phyloP scores from a whole-genome alignment of 139 green algal species.

The Haematococcus lacustris region DNA sequence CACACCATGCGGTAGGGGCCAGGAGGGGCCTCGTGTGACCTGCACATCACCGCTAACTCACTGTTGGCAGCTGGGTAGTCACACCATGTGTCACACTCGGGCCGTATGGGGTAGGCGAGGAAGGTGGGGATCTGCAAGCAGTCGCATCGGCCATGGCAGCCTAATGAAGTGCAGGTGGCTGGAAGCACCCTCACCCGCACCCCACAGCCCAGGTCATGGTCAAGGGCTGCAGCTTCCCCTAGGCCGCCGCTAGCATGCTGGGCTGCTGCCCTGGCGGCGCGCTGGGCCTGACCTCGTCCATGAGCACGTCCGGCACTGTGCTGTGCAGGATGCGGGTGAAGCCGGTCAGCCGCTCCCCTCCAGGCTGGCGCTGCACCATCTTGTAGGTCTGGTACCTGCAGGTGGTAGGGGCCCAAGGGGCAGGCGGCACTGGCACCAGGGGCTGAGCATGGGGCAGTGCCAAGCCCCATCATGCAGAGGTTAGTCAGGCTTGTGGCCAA shows the following conservation, averaged over 20 bases:
- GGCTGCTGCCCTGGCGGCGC: neutral
- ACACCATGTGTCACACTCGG: conserved; percentile 74
- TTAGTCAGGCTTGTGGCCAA: neutral
- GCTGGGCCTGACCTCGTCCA: conserved; percentile 46
- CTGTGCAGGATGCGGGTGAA: conserved; percentile 88
- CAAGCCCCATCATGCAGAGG: neutral
- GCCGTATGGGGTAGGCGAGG: conserved; percentile 47
- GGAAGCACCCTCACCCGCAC: neutral
- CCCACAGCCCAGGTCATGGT: too few species aligned
- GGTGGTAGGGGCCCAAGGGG: neutral
- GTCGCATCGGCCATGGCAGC: too few species aligned
- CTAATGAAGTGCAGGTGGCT: neutral
- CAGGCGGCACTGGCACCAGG: neutral
- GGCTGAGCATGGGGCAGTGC: neutral
- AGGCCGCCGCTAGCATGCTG: neutral
- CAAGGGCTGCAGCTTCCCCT: too few species aligned
- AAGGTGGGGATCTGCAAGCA: conserved; percentile 53
- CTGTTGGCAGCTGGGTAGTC: conserved; percentile 79
- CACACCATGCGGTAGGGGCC: too few species aligned
- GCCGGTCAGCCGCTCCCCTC: conserved; percentile 61
- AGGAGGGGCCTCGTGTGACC: too few species aligned
- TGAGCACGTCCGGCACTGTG: conserved; percentile 55
- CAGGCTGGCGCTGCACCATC: conserved; percentile 54
- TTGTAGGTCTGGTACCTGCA: conserved; percentile 71
- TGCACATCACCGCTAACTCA: conserved; percentile 64